phyloP scores from a whole-genome alignment of 2,329 filamentous ascomycete genomes.

The Alternaria dauci region DNA sequence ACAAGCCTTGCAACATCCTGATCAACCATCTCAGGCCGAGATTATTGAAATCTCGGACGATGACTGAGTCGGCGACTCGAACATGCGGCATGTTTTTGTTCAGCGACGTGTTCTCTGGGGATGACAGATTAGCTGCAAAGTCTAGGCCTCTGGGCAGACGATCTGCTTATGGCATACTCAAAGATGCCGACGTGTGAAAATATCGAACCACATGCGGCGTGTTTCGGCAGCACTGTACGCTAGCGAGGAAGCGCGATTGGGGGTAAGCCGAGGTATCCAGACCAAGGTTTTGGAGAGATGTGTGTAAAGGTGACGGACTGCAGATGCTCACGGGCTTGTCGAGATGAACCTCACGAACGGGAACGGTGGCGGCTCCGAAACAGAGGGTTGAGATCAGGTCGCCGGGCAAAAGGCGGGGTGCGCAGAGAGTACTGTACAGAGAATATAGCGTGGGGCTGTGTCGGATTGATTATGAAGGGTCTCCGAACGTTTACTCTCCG shows the following conservation, averaged over 20 bases:
- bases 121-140: neutral
- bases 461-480: neutral
- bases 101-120: neutral
- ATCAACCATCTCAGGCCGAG: constrained; percentile 37
- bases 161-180: constrained; percentile 1
- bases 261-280: neutral
- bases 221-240: constrained; percentile 12
- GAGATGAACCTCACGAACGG: constrained; percentile 2
- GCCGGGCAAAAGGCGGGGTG: constrained; percentile 10
- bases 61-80: constrained; percentile 7
- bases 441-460: neutral
- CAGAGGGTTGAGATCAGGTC: neutral
- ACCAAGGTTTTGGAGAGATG: neutral
- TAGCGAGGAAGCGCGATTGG: neutral
- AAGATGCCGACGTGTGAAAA: constrained; percentile 8
- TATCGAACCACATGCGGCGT: constrained; percentile 13
- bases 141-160: constrained; percentile 8
- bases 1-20: constrained; percentile 29
- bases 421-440: neutral
- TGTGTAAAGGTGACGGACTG: neutral
- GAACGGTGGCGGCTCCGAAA: constrained; percentile 1
- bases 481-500: constrained; percentile 19
- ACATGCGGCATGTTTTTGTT: neutral
- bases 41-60: constrained; percentile 43
- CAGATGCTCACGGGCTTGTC: neutral